A percentile compares a stretch with the other conserved stretches of the same genome.
phyloP scores from a whole-genome alignment of 139 green algal species.

The Klebsormidium nitens region DNA sequence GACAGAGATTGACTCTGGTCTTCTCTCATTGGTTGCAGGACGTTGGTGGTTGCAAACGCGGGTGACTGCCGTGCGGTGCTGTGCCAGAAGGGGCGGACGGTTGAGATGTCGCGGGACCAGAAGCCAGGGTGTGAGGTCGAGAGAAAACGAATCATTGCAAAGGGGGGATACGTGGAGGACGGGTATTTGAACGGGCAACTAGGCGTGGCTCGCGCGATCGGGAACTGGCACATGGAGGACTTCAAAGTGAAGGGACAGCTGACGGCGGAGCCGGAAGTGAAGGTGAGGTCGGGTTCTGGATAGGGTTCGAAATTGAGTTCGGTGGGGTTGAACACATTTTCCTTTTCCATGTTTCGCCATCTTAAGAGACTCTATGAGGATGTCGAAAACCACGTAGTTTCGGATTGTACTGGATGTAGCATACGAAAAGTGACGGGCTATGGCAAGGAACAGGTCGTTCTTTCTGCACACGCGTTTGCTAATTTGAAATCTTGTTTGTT shows the following conservation, averaged over 20 bases:
- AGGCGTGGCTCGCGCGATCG: slow-evolving; percentile 42
- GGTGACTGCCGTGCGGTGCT: slow-evolving; percentile 53
- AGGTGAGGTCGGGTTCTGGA: slow-evolving; percentile 5
- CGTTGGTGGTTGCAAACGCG: slow-evolving; percentile 46
- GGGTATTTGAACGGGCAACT: slow-evolving; percentile 53
- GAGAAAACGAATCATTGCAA: slow-evolving; percentile 35
- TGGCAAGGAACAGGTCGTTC: no score
- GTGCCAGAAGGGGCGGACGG: slow-evolving; percentile 32
- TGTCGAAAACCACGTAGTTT: no score
- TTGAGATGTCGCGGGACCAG: slow-evolving; percentile 49
- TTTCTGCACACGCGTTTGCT: no score
- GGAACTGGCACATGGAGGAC: slow-evolving; percentile 49
- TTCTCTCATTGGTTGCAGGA: slow-evolving; percentile 12
- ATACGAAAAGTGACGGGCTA: no score
- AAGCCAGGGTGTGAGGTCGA: slow-evolving; percentile 33
- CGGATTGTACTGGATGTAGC: no score
- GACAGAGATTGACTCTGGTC: neutral
- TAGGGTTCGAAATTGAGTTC: neutral
- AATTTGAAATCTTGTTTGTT: no score
- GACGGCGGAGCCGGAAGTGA: slow-evolving; percentile 27
- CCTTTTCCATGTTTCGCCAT: no score
- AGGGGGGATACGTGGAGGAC: slow-evolving; percentile 44
- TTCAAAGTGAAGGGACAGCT: slow-evolving; percentile 8
- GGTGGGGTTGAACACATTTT: neutral
- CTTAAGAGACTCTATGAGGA: no score